These are phyloP conservation scores for Tillandsia leiboldiana DNA, from an alignment of 176 grass and related monocot species.

Conservation along the genomic window DNA sequence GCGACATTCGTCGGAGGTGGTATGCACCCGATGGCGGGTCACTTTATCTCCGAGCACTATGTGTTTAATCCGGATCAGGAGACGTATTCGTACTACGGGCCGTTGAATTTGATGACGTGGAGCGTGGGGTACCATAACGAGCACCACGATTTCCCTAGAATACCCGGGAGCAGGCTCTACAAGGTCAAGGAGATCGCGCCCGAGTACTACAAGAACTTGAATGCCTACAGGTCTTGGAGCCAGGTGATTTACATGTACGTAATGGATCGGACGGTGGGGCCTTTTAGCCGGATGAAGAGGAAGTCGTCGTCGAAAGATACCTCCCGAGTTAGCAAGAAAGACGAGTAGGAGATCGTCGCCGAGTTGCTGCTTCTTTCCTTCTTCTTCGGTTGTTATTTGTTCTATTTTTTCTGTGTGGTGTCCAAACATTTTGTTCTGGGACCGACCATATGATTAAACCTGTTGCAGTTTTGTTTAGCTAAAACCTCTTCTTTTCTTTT, in stretches of 20 bases:
- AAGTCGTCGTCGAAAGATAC: constrained; percentile 28
- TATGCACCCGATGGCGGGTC: constrained; percentile 91
- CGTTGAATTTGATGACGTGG: constrained; percentile 87
- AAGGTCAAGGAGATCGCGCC: constrained; percentile 84
- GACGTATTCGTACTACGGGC: constrained; percentile 93
- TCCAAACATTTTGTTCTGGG: neutral
- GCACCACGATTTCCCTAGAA: constrained; percentile 96
- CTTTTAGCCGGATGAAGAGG: constrained; percentile 93
- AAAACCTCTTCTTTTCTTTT: too few species aligned
- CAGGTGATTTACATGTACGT: constrained; percentile 98
- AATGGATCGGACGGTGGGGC: constrained; percentile 64
- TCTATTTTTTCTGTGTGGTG: constrained; percentile 1
- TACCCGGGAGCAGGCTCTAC: constrained; percentile 58
- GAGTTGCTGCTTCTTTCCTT: neutral
- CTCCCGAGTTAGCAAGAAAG: constrained; percentile 29
- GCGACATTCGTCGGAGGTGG: constrained; percentile 85
- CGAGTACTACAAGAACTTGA: constrained; percentile 62
- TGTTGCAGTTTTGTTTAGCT: too few species aligned
- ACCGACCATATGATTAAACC: too few species aligned
- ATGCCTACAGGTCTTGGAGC: constrained; percentile 72
- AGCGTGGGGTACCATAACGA: constrained; percentile 93
- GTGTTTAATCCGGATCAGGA: constrained; percentile 74
- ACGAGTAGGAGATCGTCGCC: constrained; percentile 14
- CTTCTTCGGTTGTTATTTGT: neutral
- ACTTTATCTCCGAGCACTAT: constrained; percentile 97